Conservation (phyloP, 169 alveolate genomes). For the Plasmodium ovale region DNA sequence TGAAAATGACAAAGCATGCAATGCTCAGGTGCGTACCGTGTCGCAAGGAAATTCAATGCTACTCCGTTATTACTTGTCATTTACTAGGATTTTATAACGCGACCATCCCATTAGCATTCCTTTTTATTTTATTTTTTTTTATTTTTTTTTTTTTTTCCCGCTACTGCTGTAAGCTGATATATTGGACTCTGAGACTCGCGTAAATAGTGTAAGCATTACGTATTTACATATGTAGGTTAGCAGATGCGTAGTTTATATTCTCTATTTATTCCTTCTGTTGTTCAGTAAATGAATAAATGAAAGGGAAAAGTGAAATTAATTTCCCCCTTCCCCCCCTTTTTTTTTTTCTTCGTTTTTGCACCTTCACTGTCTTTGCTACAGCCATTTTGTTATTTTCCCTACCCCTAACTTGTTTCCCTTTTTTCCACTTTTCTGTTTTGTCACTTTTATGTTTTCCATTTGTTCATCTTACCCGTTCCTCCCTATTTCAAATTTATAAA, state of each 20-base stretch:
- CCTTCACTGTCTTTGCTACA: background rate
- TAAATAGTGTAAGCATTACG: no score
- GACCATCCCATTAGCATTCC: no score
- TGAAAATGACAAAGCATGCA: no score
- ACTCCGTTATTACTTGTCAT: no score
- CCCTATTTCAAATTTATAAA: no score
- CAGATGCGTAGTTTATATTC: constrained; percentile 5
- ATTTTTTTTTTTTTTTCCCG: background rate
- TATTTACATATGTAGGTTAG: no score
- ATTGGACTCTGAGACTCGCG: no score
- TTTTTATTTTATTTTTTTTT: no score
- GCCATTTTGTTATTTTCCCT: background rate
- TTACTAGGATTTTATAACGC: no score
- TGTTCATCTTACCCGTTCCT: no score
- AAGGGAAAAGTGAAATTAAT: constrained; percentile 1
- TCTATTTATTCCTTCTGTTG: background rate
- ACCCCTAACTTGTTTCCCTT: background rate
- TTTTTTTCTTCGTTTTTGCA: background rate
- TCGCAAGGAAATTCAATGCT: background rate
- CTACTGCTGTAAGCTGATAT: no score
- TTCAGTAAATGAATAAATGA: constrained; percentile 8
- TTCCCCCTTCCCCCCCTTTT: background rate
- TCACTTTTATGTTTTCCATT: background rate
- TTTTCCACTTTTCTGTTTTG: background rate
- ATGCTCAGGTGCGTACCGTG: background rate